Base-by-base conservation (phyloP, 345 rosid genomes). In the Heritiera littoralis region DNA sequence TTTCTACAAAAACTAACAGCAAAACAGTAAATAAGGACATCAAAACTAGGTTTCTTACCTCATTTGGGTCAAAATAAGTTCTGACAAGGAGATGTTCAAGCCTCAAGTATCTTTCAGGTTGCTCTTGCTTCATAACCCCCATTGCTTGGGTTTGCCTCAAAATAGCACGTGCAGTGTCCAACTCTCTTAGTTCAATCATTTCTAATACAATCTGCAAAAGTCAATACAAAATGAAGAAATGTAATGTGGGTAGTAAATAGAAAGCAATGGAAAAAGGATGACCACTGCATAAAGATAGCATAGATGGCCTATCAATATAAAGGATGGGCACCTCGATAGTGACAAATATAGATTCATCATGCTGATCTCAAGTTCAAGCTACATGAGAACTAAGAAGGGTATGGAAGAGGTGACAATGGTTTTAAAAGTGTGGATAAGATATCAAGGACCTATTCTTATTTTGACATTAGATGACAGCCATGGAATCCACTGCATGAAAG, bases 51-150 rank as follows among this genome's bases (percentile, higher is more conserved):
- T 79, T 46, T 64, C 88, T 77, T 43, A 96, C 98, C 98, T 96
- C 99, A 82, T 89, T 90, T 0, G 99, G 97, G 87, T 94, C 98
- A 84, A 94, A 96, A 79, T 96, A 96, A 72, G 98, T 90, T 86
- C 97, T 89, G 81, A 96, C 98, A 54, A 96, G 88, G 61, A 94
- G 96, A 89, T 96, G 98, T 84, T 96, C 97, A 45, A 96, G 97
- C 64, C 89, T 82, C 92, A 96, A 85, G 87, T 94, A 94, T 89
- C 99, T 89, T 72, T 92, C 98, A 28, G 99, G 94, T 84, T 94
- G 97, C 89, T 96, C 99, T 89, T 96, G 99, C 89, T 94, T 96
- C 99, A 96, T 92, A 78, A 94, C 92, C 79, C 99, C 95, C 99
- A 96, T 96, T 69, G 92, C 99, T 83, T 94, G 99, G 56, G 99